Evolutionary conservation across 1,284 basidiomycete genomes (phyloP).

Genomic region (Golubevia sp.): DNA sequence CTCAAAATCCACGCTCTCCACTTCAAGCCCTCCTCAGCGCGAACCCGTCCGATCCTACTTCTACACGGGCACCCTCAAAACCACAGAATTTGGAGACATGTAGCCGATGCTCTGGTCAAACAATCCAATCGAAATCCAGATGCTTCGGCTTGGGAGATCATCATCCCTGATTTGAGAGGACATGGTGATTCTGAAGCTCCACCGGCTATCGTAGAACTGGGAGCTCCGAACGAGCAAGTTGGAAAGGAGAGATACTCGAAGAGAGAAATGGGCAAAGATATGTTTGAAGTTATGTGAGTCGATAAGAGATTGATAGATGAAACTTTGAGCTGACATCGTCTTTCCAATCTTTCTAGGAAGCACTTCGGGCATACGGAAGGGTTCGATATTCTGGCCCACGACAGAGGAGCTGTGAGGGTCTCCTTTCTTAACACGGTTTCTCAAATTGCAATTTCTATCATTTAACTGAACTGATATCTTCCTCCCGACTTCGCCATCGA

Average conservation of each 20-base stretch:
- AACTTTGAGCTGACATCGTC: too few relatives aligned
- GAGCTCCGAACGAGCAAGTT: too few relatives aligned
- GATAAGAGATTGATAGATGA: too few relatives aligned
- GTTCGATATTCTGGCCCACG: slow-evolving; percentile 31
- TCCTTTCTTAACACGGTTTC: too few relatives aligned
- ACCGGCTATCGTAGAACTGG: neutral
- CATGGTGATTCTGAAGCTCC: slow-evolving; percentile 23
- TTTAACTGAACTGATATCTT: too few relatives aligned
- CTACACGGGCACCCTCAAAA: slow-evolving; percentile 43
- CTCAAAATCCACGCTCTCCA: neutral
- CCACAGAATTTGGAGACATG: slow-evolving; percentile 22
- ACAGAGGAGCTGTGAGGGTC: slow-evolving; percentile 24
- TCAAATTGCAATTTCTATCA: too few relatives aligned
- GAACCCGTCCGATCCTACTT: slow-evolving; percentile 17
- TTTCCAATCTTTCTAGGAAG: neutral
- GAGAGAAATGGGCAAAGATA: slow-evolving; percentile 33
- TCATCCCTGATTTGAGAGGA: slow-evolving; percentile 30
- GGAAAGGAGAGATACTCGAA: slow-evolving; percentile 16
- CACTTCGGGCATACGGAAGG: slow-evolving; percentile 12
- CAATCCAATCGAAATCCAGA: neutral
- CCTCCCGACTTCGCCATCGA: neutral
- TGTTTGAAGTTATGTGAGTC: slow-evolving; percentile 25
- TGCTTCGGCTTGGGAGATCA: slow-evolving; percentile 18
- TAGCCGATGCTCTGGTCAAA: slow-evolving; percentile 12
- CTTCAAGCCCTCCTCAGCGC: neutral